A percentile compares a stretch with the other conserved stretches of the same genome.
These are phyloP conservation scores for Phanerochaete carnosa DNA, from an alignment of 768 basidiomycete species.

Conservation along the genomic window DNA sequence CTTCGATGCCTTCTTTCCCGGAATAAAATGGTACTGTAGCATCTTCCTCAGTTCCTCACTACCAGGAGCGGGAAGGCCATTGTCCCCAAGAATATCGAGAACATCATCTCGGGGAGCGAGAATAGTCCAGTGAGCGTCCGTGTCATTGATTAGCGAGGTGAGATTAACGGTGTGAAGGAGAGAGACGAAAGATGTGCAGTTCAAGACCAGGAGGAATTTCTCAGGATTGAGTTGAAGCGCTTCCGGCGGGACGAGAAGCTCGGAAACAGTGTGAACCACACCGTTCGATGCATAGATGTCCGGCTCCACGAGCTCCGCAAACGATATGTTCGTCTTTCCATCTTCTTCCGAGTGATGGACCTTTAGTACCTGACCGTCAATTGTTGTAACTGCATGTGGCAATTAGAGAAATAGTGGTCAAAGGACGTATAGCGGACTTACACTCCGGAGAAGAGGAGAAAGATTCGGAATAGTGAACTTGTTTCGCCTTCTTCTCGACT, in stretches of 20 bases:
- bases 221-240: slow-evolving; percentile 85
- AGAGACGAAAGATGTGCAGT: slow-evolving; percentile 88
- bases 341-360: slow-evolving; percentile 45
- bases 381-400: slow-evolving; percentile 54
- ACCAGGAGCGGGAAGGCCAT: slow-evolving; percentile 60
- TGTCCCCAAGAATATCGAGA: slow-evolving; percentile 50
- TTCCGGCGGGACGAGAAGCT: slow-evolving; percentile 73
- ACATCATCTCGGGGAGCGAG: slow-evolving; percentile 91
- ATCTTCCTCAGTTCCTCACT: slow-evolving; percentile 67
- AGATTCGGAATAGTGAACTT: slow-evolving; percentile 66
- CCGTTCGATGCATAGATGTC: slow-evolving; percentile 95
- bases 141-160: slow-evolving; percentile 64
- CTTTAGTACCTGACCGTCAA: slow-evolving; percentile 64
- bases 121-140: slow-evolving; percentile 74
- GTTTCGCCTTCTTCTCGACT: slow-evolving; percentile 41
- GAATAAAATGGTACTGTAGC: slow-evolving; percentile 89
- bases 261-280: slow-evolving; percentile 86
- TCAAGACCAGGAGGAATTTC: slow-evolving; percentile 89
- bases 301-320: slow-evolving; percentile 59
- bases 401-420: neutral
- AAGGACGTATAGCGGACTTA: slow-evolving; percentile 32
- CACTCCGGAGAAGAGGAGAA: slow-evolving; percentile 50
- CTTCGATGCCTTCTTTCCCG: slow-evolving; percentile 68
- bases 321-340: slow-evolving; percentile 51
- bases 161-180: slow-evolving; percentile 84